A percentile compares a stretch with the other conserved stretches of the same genome.
phyloP scores from a whole-genome alignment of 2,329 filamentous ascomycete genomes.

The Diaporthe vaccinii region DNA sequence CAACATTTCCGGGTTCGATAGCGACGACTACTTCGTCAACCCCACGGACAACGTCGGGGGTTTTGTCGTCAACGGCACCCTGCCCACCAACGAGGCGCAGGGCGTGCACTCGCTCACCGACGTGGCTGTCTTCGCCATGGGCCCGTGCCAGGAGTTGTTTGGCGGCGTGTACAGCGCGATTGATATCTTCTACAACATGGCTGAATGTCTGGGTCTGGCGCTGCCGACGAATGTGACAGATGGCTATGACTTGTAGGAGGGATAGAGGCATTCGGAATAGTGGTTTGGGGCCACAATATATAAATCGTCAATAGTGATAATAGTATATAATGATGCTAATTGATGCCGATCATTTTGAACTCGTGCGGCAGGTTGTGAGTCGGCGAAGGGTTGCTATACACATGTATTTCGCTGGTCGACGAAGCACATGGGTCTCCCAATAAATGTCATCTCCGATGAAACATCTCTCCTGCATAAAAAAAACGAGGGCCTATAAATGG shows the following conservation, averaged over 20 bases:
- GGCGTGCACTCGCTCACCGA: constrained; percentile 85
- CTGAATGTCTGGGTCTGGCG: constrained; percentile 73
- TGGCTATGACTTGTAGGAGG: neutral
- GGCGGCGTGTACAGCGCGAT: constrained; percentile 79
- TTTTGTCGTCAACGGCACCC: constrained; percentile 81
- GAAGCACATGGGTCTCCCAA: neutral
- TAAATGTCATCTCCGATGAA: neutral
- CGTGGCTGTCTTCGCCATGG: constrained; percentile 82
- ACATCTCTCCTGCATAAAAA: too few relatives aligned
- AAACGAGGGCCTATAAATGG: too few relatives aligned
- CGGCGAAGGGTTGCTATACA: too few relatives aligned
- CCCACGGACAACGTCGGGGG: constrained; percentile 66
- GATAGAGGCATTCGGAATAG: too few relatives aligned
- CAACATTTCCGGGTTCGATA: constrained; percentile 63
- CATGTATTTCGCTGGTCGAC: too few relatives aligned
- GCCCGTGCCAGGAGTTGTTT: constrained; percentile 84
- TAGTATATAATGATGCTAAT: constrained; percentile 4
- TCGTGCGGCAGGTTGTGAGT: neutral
- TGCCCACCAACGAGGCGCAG: constrained; percentile 72
- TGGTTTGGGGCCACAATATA: neutral
- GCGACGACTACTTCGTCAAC: constrained; percentile 73
- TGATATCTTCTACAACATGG: constrained; percentile 82
- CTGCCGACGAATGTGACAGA: constrained; percentile 47
- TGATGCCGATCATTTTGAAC: neutral
- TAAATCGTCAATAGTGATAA: neutral